A percentile compares a stretch with the other conserved stretches of the same genome.
phyloP scores from a whole-genome alignment of 352 stramenopile species.

The Phytophthora chlamydospora region DNA sequence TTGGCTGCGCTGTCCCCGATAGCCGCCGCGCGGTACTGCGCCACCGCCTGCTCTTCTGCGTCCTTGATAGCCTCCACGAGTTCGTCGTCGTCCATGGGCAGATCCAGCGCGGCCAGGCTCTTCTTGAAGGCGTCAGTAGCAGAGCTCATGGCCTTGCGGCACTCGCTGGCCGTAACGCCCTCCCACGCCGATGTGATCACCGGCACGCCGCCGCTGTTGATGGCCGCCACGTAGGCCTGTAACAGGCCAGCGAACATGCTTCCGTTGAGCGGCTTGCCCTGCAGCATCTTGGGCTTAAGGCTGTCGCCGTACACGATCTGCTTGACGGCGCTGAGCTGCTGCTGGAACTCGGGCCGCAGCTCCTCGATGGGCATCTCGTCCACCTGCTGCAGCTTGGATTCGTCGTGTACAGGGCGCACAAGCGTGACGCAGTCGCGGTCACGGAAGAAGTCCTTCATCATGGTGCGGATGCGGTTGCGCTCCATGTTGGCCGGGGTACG shows the following conservation, averaged over 20 bases:
- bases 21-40: conserved; percentile 63
- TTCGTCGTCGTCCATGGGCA: conserved; percentile 78
- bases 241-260: conserved; percentile 86
- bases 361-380: conserved; percentile 69
- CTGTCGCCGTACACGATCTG: conserved; percentile 73
- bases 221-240: conserved; percentile 84
- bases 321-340: conserved; percentile 70
- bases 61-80: conserved; percentile 62
- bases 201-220: conserved; percentile 88
- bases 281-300: conserved; percentile 83
- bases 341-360: conserved; percentile 79
- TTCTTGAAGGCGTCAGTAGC: conserved; percentile 75
- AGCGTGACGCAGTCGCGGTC: conserved; percentile 83
- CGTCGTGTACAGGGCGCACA: conserved; percentile 83
- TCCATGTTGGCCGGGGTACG: conserved; percentile 75
- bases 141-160: conserved; percentile 70
- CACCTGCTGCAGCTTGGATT: conserved; percentile 78
- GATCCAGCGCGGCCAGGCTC: conserved; percentile 55
- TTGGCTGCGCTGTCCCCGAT: conserved; percentile 76
- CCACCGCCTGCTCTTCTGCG: conserved; percentile 55
- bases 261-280: conserved; percentile 79
- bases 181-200: conserved; percentile 91
- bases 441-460: conserved; percentile 89
- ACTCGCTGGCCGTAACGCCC: conserved; percentile 81
- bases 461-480: conserved; percentile 77